A percentile compares a stretch with the other conserved stretches of the same genome.
Conservation (phyloP, 495 filamentous ascomycete species). For the Geopyxis carbonaria region DNA sequence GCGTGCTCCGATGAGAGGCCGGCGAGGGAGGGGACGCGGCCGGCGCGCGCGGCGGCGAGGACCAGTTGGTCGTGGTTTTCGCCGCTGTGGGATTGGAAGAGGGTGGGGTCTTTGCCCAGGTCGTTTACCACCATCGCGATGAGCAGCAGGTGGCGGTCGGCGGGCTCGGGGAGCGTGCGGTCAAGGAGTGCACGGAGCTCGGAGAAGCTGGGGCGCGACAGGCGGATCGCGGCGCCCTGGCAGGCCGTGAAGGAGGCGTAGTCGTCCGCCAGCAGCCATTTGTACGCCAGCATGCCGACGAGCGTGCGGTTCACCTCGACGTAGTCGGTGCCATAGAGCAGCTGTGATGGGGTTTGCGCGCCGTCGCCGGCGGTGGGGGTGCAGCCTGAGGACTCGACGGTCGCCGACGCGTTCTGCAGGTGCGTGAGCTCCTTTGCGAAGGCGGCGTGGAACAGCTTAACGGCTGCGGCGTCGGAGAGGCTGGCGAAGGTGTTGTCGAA, state of each 20-base stretch:
- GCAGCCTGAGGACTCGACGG: too few species aligned
- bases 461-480: too few species aligned
- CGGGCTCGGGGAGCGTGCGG: too few species aligned
- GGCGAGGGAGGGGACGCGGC: conserved; percentile 21
- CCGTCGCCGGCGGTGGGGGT: too few species aligned
- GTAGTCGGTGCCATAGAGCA: conserved; percentile 22
- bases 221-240: conserved; percentile 14
- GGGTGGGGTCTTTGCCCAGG: conserved; percentile 28
- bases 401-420: too few species aligned
- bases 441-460: too few species aligned
- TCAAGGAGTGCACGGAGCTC: conserved; percentile 26
- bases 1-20: conserved; percentile 16
- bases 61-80: conserved; percentile 29
- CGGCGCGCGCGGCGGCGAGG: conserved; percentile 23
- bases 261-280: conserved; percentile 25
- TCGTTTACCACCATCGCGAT: conserved; percentile 29
- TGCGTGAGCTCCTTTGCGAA: too few species aligned
- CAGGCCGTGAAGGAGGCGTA: conserved; percentile 22
- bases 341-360: conserved; percentile 24
- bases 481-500: too few species aligned
- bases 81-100: conserved; percentile 22
- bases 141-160: too few species aligned
- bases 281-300: conserved; percentile 23
- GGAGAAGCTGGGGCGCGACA: conserved; percentile 20
- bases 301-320: conserved; percentile 29